Evolutionary conservation across 106 monocot species (phyloP), one percentile per base, ranked within the genome.

Genomic region (Vanilla planifolia): DNA sequence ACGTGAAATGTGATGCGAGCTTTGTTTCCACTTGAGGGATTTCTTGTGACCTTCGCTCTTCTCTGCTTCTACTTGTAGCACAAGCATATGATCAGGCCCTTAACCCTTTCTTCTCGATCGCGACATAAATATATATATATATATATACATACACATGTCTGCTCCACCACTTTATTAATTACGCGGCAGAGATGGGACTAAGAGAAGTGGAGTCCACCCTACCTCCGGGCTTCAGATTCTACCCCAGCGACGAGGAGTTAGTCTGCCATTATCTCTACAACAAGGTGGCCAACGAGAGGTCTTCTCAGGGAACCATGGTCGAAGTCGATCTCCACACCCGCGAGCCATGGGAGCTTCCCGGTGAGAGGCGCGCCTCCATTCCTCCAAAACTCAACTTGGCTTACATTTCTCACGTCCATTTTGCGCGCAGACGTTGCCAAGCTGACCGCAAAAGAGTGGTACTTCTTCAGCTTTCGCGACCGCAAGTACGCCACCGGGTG

Each of bases 341-440:
- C 15, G 88, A 89, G 63, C 88, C 88, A 28, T 88, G 83, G 88
- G 83, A 88, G 67, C 70, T 88, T 26, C 88, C 88, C 37, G 88
- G 88, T 85, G 41, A 33, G 27, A 36, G 10, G 37, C 37, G 5
- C 42, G 16, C 16, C 42, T 42, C 21, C 47, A n/a, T 21, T 47
- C 21, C 4, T 47, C n/a, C n/a, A 0, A 5, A 47, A n/a, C 21
- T 47, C 19, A 5, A 4, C 3, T 47, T 5, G 1, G 17, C 17
- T 47, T 50, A 9, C 15, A 6, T 25, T 50, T 23, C 24, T 25
- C 24, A n/a, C n/a, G n/a, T 16, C 17, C 19, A 3, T 52, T 3
- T 48, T 15, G 13, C 22, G 50, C 9, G 17, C 70, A 88, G 88
- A 88, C 26, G 73, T 64, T 11, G 88, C 88, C 0, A 88, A 83